Percentiles rank a stretch among this genome's conserved stretches.
These are phyloP conservation scores for Helichrysum umbraculigerum DNA, from an alignment of 129 eudicot genomes.

Conservation along the genomic window DNA sequence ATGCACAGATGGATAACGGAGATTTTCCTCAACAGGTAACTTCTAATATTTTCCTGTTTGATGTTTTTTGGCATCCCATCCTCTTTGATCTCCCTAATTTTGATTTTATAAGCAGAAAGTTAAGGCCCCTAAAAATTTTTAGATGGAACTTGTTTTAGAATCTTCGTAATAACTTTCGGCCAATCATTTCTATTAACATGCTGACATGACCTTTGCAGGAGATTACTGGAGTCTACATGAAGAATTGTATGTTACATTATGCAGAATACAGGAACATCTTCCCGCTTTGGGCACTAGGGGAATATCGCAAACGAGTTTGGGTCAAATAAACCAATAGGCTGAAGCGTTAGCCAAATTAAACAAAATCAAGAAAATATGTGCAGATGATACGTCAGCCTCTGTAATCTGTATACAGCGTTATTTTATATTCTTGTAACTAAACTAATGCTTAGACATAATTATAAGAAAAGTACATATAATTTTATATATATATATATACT, in stretches of 20 bases:
- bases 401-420: neutral
- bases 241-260: conserved; percentile 47
- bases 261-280: conserved; percentile 45
- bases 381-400: neutral
- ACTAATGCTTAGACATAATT: too few relatives aligned
- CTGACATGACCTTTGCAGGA: conserved; percentile 27
- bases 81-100: neutral
- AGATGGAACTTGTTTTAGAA: too few relatives aligned
- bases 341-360: neutral
- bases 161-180: neutral
- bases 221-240: conserved; percentile 47
- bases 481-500: too few relatives aligned
- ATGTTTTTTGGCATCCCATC: neutral
- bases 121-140: neutral
- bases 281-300: conserved; percentile 55
- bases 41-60: neutral
- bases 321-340: conserved; percentile 28
- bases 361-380: neutral
- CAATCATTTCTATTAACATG: neutral
- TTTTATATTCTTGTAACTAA: neutral
- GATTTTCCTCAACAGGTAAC: conserved; percentile 52
- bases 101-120: neutral
- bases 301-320: conserved; percentile 48
- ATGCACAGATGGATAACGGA: conserved; percentile 43
- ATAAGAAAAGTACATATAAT: too few relatives aligned